A percentile compares a stretch with the other conserved stretches of the same genome.
Evolutionary conservation across 129 eudicot genomes (phyloP).

Genomic region (Tagetes patula): DNA sequence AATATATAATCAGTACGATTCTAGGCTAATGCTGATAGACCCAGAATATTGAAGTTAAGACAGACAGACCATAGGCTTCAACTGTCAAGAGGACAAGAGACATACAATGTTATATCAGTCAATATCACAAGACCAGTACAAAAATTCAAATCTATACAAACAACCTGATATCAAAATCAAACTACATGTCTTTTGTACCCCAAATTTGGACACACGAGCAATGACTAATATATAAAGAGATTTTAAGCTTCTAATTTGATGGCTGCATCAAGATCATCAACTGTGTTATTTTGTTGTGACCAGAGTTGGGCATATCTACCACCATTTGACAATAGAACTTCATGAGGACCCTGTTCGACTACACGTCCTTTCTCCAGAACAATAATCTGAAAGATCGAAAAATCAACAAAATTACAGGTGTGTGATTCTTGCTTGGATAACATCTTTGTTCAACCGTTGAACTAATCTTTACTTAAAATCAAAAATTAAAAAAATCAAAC

Average conservation of each 20-base stretch:
- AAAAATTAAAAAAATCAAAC: too few species aligned
- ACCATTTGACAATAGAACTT: constrained; percentile 55
- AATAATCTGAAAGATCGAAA: constrained; percentile 61
- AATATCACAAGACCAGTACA: background rate
- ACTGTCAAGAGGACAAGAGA: background rate
- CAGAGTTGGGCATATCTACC: constrained; percentile 99
- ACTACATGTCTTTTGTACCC: background rate
- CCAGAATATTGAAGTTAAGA: background rate
- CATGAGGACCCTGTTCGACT: constrained; percentile 96
- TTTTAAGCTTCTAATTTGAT: constrained; percentile 44
- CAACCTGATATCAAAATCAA: constrained; percentile 1
- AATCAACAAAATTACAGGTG: background rate
- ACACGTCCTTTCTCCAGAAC: constrained; percentile 94
- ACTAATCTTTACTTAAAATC: too few species aligned
- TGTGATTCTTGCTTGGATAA: background rate
- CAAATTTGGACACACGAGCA: background rate
- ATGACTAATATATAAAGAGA: background rate
- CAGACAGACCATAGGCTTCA: background rate
- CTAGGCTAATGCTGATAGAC: too few species aligned
- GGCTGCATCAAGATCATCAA: constrained; percentile 69
- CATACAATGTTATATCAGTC: constrained; percentile 8
- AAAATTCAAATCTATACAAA: background rate
- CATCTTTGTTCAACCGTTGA: too few species aligned
- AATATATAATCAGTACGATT: too few species aligned
- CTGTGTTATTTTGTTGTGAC: constrained; percentile 86